Base-by-base conservation (phyloP, 2,329 filamentous ascomycete species). In the Neofusicoccum cordaticola region DNA sequence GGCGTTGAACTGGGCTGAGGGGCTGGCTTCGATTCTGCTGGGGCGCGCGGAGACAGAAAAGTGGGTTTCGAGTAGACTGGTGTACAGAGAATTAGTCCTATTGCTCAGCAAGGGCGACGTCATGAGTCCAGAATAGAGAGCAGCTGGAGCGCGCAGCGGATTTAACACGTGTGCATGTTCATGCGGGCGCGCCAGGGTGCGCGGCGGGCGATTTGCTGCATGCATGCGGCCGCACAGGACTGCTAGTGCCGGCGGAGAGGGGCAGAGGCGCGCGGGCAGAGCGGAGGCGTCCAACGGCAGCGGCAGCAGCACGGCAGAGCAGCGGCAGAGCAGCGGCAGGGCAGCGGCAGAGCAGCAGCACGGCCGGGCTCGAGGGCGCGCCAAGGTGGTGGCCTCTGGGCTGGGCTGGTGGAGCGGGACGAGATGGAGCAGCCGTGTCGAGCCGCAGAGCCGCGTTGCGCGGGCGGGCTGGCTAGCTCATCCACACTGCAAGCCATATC, bases 401-500 rank as follows among this genome's bases (percentile, higher is more conserved):
- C 27, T 31, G 11, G 13, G 6, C 13, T 51, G 27, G 13, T 34
- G 27, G 13, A 34, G 8, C 4, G 27, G 22, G 11, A 9, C 13
- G 48, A 27, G 27, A 34, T 7, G 12, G 48, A n/a, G 22, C 27
- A 35, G 47, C 5, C 37, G 60, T 52, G 35, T 63, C 47, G 44
- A 63, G 48, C 61, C 61, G 61, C 61, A 56, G 60, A 62, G 60
- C 60, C 39, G 35, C 58, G 58, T 31, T 39, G 42, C 27, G 35
- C 22, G 42, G 56, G 56, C 41, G 56, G 44, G 44, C 22, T 8
- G 47, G 47, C 45, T 62, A 62, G 58, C 60, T 31, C 60, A 17
- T 52, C 61, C 48, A 44, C 48, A 45, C 61, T 53, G 61, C 56
- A 60, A 60, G 56, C 56, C 56, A 60, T 60, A 60, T 15, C 56